Evolutionary conservation across 1,139 yeast species (phyloP).

Genomic region (Pichia norvegensis): DNA sequence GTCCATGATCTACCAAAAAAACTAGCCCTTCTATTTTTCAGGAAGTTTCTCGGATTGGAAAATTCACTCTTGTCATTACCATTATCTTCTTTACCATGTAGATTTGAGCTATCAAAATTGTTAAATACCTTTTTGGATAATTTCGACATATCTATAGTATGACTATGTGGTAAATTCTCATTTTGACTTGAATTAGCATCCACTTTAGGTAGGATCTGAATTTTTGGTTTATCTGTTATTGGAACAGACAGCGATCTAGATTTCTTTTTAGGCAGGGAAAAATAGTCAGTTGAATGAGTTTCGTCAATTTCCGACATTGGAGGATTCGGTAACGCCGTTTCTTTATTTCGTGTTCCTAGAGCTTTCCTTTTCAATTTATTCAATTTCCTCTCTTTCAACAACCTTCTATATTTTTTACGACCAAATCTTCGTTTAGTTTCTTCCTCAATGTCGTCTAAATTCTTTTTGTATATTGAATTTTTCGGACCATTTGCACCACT

Average conservation of each 20-base stretch:
- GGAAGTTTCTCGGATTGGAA: neutral
- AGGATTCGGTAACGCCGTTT: slow-evolving; percentile 14
- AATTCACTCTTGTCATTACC: slow-evolving; percentile 1
- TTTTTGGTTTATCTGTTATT: neutral
- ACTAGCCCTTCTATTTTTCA: slow-evolving; percentile 18
- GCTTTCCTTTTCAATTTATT: slow-evolving; percentile 13
- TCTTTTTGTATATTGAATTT: neutral
- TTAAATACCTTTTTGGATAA: slow-evolving; percentile 6
- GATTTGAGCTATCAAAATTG: slow-evolving; percentile 4
- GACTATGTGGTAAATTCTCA: slow-evolving; percentile 1
- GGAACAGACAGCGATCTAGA: slow-evolving; percentile 10
- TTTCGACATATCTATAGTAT: slow-evolving; percentile 11
- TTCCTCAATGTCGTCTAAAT: neutral
- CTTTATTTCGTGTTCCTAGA: slow-evolving; percentile 11
- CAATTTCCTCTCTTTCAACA: slow-evolving; percentile 15
- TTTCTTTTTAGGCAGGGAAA: slow-evolving; percentile 1
- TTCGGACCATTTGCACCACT: neutral
- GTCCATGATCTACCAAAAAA: slow-evolving; percentile 23
- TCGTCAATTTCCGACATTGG: slow-evolving; percentile 1
- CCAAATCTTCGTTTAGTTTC: slow-evolving; percentile 18
- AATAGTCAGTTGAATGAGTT: slow-evolving; percentile 1
- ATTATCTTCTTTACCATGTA: slow-evolving; percentile 9
- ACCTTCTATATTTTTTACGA: slow-evolving; percentile 16
- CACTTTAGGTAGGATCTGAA: slow-evolving; percentile 8
- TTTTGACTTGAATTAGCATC: slow-evolving; percentile 5